Base-by-base conservation (phyloP, 805 yeast genomes). In the Candida germanica region DNA sequence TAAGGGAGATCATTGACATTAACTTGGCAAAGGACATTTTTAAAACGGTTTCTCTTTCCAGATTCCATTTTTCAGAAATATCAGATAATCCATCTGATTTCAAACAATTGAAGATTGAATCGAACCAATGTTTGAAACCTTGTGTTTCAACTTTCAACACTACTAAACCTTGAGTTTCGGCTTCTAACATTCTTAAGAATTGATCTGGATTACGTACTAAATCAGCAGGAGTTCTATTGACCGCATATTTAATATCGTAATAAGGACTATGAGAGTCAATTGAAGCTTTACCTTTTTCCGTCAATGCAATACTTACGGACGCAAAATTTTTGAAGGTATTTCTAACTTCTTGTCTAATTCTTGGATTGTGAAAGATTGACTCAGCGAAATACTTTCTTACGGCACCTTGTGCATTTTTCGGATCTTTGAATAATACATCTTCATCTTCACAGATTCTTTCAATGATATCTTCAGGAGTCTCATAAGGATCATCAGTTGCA, bases 171-270 rank as follows among this genome's bases (percentile, higher is more conserved):
- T 77, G 71, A 5, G 79, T 59, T 56, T 93, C 98, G 2, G 98
- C 98, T 52, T 84, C 89, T 33, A 89, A 62, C 95, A 93, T 93
- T 51, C 94, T 76, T 51, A 93, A 67, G 48, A 84, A 87, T 26
- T 83, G 64, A 49, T 87, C 95, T 1, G 98, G 98, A 38, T 77
- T 71, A 25, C 67, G 67, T 5, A 77, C 72, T 51, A 93, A 77
- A 39, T 87, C 87, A n/a, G 74, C 73, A 11, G 89, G 80, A 2
- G 85, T 71, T 54, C 93, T 75, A 59, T 87, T 85, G 38, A 79
- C 73, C 15, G 96, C 94, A 60, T 93, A 93, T 55, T 93, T 93
- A 64, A 93, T 81, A 53, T 87, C 95, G 40, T 85, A 87, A 51
- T 80, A 89, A 2, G 88, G 83, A 36, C 89, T 81, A 47, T 80